phyloP scores from a whole-genome alignment of 2,329 filamentous ascomycete species.

The Huntiella decipiens region DNA sequence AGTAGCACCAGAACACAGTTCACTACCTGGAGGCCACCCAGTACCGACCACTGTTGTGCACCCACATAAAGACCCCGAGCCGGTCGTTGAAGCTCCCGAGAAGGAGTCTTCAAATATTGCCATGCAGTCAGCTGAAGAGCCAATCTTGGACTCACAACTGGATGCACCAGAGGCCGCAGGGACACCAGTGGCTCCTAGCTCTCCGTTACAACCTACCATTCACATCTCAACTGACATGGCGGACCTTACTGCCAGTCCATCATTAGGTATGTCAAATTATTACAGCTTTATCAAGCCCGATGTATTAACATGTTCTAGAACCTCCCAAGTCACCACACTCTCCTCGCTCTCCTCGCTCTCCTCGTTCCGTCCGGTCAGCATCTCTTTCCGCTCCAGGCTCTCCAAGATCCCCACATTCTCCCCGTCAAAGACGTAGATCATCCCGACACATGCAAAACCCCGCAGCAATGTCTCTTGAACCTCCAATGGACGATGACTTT shows the following conservation, averaged over 20 bases:
- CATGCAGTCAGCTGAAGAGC: too few species aligned
- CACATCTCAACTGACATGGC: neutral
- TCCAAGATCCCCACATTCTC: neutral
- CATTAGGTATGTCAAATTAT: neutral
- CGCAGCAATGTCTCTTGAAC: constrained; percentile 11
- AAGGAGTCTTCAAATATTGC: too few species aligned
- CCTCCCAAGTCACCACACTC: neutral
- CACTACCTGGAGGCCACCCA: too few species aligned
- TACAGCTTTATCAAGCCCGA: neutral
- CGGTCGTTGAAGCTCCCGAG: too few species aligned
- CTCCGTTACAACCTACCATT: neutral
- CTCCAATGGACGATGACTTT: constrained; percentile 23
- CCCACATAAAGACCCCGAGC: too few species aligned
- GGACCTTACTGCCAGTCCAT: neutral
- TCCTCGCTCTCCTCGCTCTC: too few species aligned
- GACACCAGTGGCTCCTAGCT: too few species aligned
- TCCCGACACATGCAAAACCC: constrained; percentile 6
- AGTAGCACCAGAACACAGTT: too few species aligned
- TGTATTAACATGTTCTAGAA: constrained; percentile 4
- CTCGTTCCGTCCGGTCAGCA: too few species aligned
- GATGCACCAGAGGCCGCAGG: too few species aligned
- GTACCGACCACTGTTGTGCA: too few species aligned
- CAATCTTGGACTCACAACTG: too few species aligned
- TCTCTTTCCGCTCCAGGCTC: constrained; percentile 13
- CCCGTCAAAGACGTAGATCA: constrained; percentile 1